These are phyloP conservation scores for Rubus parviflorus DNA, from an alignment of 306 rosid genomes.

Conservation along the genomic window DNA sequence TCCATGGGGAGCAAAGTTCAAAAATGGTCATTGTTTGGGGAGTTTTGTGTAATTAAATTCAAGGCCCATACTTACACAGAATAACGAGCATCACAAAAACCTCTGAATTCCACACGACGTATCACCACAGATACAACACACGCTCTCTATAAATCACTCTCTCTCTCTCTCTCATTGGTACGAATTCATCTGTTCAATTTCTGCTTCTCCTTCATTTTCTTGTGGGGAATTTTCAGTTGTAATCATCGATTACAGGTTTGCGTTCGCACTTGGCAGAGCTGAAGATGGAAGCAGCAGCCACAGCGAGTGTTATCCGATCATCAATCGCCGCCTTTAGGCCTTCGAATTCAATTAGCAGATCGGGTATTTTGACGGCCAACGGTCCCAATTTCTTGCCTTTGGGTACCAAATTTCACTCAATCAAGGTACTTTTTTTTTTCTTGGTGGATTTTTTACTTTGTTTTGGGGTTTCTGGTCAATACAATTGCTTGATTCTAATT, in stretches of 20 bases:
- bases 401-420: conserved; percentile 26
- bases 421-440: conserved; percentile 41
- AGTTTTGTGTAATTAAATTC: not conserved
- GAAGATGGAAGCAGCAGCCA: conserved; percentile 54
- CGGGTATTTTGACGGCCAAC: conserved; percentile 29
- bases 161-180: not conserved
- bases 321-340: conserved; percentile 25
- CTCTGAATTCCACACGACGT: not conserved
- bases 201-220: not conserved
- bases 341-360: conserved; percentile 32
- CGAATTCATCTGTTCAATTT: not conserved
- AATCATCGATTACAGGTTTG: not conserved
- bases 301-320: conserved; percentile 45
- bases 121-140: not conserved
- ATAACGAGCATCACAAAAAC: conserved; percentile 1
- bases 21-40: not conserved
- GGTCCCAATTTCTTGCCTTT: conserved; percentile 33
- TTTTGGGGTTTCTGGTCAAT: not conserved
- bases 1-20: not conserved
- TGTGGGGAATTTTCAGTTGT: not conserved
- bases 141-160: not conserved
- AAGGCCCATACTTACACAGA: not conserved
- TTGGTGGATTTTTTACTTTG: not conserved
- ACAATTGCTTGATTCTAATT: not conserved
- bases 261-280: conserved; percentile 24